These are phyloP conservation scores for Plenodomus lindquistii DNA, from an alignment of 2,329 filamentous ascomycete genomes.

Conservation along the genomic window DNA sequence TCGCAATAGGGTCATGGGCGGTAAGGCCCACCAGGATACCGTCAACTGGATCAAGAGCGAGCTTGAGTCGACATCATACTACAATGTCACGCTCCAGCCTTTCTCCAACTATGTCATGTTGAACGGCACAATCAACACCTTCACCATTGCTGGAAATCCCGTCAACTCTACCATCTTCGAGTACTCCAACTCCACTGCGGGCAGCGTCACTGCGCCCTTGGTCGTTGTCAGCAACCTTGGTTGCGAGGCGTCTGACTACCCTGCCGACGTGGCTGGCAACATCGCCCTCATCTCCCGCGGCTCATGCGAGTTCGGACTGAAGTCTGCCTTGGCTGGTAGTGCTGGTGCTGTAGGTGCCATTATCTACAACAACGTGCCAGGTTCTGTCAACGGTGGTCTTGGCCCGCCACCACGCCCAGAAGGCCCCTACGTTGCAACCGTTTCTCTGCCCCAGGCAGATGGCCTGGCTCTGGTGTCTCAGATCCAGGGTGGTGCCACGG, in stretches of 20 bases:
- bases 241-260: conserved; percentile 61
- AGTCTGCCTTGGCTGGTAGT: conserved; percentile 68
- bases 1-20: conserved; percentile 45
- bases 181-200: conserved; percentile 33
- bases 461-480: conserved; percentile 61
- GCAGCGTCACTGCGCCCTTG: conserved; percentile 29
- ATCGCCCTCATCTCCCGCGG: conserved; percentile 75
- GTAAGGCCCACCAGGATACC: conserved; percentile 45
- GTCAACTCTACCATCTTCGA: conserved; percentile 23
- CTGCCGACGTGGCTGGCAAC: conserved; percentile 60
- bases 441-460: conserved; percentile 65
- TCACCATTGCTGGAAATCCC: conserved; percentile 22
- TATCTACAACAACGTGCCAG: conserved; percentile 73
- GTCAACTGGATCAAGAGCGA: conserved; percentile 42
- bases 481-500: conserved; percentile 51
- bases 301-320: conserved; percentile 70
- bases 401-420: conserved; percentile 61
- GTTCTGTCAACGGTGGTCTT: conserved; percentile 64
- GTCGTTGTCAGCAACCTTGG: conserved; percentile 36
- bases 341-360: conserved; percentile 73
- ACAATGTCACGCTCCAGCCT: conserved; percentile 40
- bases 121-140: conserved; percentile 22
- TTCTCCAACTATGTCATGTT: conserved; percentile 28
- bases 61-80: conserved; percentile 40
- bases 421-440: conserved; percentile 65